Base-by-base conservation (phyloP, 306 rosid species). In the Trifolium subterraneum region DNA sequence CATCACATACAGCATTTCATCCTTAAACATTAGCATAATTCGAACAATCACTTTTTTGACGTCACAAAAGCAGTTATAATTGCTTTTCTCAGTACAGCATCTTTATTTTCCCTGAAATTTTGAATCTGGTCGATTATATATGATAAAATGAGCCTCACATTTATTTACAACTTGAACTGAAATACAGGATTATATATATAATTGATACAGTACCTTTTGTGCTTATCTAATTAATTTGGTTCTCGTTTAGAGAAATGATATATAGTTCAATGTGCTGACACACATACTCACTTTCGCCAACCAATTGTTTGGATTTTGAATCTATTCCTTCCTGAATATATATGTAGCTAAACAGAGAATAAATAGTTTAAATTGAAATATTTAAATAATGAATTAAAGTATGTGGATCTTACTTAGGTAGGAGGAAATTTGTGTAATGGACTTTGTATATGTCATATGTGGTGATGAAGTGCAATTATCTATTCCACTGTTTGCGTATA, bases 251-350 rank as follows among this genome's bases (percentile, higher is more conserved):
- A 1, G 14, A 41, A 41, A 7, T 51, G 8, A 8, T 51, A 51
- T 54, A 54, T 54, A 20, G 60, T 54, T 19, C 29, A 54, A 54
- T 54, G 60, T 20, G 60, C 60, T 54, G 60, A 54, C 60, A 54
- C 29, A 20, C 60, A 19, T 19, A 3, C 11, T 20, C 18, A 10
- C 60, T 54, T 54, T 54, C 15, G 0, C 29, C 7, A 20, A 10
- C 60, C 60, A 54, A 54, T 54, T 54, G 29, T 10, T 54, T 54
- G 60, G 60, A 54, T 54, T 54, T 54, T 54, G 60, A 54, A 54
- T 19, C 15, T 54, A 3, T 54, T 54, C 29, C 29, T 54, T 54
- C 29, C 29, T 54, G 15, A 9, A 54, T 54, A 54, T 1, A 54
- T 54, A 54, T 1, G 60, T 20, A 54, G 29, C 6, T 54, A 20